Percentiles rank a stretch among this genome's conserved stretches.
These are phyloP conservation scores for Trichoderma sp. DNA, from an alignment of 2,329 filamentous ascomycete genomes.

Conservation along the genomic window DNA sequence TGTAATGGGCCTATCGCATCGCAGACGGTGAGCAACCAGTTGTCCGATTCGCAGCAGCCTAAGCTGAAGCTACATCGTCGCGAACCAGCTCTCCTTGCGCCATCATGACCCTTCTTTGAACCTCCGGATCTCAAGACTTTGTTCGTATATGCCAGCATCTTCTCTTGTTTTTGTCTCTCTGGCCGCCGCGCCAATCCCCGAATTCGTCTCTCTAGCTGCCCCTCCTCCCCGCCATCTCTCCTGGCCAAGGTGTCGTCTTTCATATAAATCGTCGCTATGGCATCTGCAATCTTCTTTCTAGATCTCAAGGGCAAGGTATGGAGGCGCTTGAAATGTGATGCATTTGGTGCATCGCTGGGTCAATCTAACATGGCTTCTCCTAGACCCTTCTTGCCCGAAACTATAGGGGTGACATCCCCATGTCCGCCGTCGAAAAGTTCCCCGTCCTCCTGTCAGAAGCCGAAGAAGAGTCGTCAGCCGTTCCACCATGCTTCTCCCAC, in stretches of 20 bases:
- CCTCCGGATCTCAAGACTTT: not conserved
- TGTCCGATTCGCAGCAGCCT: constrained; percentile 10
- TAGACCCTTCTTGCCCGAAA: constrained; percentile 97
- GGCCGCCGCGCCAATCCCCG: constrained; percentile 24
- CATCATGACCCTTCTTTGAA: constrained; percentile 14
- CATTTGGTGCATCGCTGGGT: not conserved
- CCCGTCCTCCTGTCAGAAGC: constrained; percentile 93
- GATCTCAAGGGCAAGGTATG: constrained; percentile 98
- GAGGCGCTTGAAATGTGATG: not conserved
- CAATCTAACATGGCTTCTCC: constrained; percentile 2
- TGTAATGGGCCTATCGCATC: not conserved
- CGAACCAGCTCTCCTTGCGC: constrained; percentile 9
- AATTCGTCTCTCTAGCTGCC: constrained; percentile 26
- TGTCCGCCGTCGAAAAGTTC: constrained; percentile 98
- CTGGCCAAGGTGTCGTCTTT: constrained; percentile 26
- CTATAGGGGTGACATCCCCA: constrained; percentile 97
- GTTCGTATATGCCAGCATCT: not conserved
- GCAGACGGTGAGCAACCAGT: constrained; percentile 18
- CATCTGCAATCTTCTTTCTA: constrained; percentile 96
- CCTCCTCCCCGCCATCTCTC: constrained; percentile 24
- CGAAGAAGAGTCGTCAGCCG: constrained; percentile 97
- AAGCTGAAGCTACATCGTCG: constrained; percentile 17
- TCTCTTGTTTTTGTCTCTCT: constrained; percentile 15
- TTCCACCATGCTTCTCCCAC: constrained; percentile 95
- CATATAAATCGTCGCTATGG: constrained; percentile 60